Conservation (phyloP, 345 rosid species). For the Theobroma cacao region DNA sequence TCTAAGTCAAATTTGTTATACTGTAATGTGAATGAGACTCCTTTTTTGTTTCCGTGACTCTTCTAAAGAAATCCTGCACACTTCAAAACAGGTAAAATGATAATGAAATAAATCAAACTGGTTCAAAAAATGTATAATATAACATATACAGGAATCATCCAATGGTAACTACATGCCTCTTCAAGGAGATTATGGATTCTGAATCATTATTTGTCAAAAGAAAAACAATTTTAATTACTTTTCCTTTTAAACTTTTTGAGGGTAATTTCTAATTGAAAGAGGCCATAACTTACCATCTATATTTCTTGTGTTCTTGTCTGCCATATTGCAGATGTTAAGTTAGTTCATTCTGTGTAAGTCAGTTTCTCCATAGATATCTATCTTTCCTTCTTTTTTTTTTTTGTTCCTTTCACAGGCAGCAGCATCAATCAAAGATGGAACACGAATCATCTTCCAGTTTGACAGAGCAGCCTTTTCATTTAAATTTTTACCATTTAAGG, state of each 20-base stretch:
- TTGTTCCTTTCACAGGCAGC: conserved; percentile 68
- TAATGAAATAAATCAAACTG: background rate
- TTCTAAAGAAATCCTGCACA: background rate
- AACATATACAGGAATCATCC: too few relatives aligned
- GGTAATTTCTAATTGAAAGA: background rate
- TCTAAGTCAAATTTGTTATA: background rate
- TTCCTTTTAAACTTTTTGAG: background rate
- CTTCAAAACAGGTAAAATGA: background rate
- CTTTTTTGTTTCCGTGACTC: background rate
- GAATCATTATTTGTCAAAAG: background rate
- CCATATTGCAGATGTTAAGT: background rate
- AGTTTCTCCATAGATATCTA: background rate
- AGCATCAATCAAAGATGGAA: conserved; percentile 63
- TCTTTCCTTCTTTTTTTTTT: background rate
- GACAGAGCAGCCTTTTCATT: conserved; percentile 80
- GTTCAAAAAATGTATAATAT: background rate
- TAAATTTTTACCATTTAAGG: conserved; percentile 83
- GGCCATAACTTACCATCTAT: background rate
- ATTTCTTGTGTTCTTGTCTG: background rate
- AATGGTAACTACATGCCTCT: background rate
- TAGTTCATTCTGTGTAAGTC: background rate
- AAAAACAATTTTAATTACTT: background rate
- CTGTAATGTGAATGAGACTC: background rate
- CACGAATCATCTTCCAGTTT: conserved; percentile 65
- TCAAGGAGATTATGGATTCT: background rate